Evolutionary conservation across 2,329 filamentous ascomycete genomes (phyloP), one percentile per base, ranked within the genome.

Genomic region (Dothistroma pini): DNA sequence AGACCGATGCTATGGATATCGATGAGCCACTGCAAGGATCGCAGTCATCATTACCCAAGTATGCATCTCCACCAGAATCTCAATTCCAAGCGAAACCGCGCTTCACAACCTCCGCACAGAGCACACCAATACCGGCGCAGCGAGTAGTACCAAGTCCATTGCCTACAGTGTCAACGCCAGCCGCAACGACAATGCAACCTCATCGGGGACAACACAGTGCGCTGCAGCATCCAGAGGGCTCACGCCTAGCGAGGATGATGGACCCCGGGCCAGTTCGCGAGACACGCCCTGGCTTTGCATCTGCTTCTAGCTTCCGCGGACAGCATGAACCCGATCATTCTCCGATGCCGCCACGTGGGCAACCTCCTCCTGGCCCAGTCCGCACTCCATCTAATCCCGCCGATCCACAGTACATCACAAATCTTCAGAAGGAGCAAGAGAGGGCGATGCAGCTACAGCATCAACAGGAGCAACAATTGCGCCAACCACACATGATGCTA

Each of bases 1-100:
- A 75, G 48, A 68, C 74, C 6, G 78, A 79, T 41, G 68, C 70
- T 7, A 71, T 74, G 61, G 76, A 81, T 44, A 61, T 76, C 22
- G 74, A 77, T 25, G 77, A 77, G 47, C 72, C 75, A 29, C 68
- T 72, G 5, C 65, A 70, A 41, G 60, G 59, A 16, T 29, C 58
- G 22, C 66, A 63, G 21, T 54, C 64, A 19, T 54, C 63, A 32
- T 59, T 68, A 22, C 58, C 74, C 12, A 74, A 77, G 32, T 76
- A 77, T 61, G 68, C 71, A 11, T 78, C 78, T 7, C 76, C 78
- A 50, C 70, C 67, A 16, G 71, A 72, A 35, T 67, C 61, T 48
- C 58, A 58, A 19, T 56, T 59, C 22, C 71, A 69, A 56, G 57
- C 67, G 21, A 72, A 72, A 51, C 68, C 70, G 52, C 67, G 70